Evolutionary conservation across 179 eudicot species (phyloP), one percentile per base, ranked within the genome.

Genomic region (Beta macrorhiza): DNA sequence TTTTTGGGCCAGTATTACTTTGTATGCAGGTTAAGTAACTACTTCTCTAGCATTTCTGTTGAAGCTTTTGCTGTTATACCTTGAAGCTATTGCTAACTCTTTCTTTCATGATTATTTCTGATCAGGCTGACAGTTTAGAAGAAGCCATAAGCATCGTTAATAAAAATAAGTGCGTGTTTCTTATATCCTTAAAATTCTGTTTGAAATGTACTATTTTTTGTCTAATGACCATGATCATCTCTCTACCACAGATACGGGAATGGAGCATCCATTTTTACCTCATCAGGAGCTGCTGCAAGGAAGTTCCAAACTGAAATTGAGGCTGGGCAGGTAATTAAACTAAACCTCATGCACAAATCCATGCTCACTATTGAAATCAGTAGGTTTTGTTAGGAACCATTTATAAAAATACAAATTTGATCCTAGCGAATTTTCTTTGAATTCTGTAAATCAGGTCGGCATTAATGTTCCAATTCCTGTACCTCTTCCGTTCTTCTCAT

Each of bases 401-500:
- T 55, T 9, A 37, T 37, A 37, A 37, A 1, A 49, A 49, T 49
- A 5, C 53, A 49, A 51, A 14, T 13, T n/a, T 77, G 7, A 75
- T 32, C 4, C n/a, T 77, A n/a, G 6, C 42, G 29, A 19, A 0
- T 13, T 59, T 17, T 37, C 9, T 69, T 29, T 68, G 78, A 68
- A 17, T 78, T 67, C 52, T 67, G 72, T 47, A 55, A 71, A 44
- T 79, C 88, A 97, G 98, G 93, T 97, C 64, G 99, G 99, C 82
- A 92, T 97, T 75, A 97, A 97, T 74, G 99, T 97, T 75, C 97
- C 99, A 7, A 95, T 97, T 81, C 98, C 99, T 7, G 97, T 93
- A 76, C 99, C 99, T 70, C 86, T 97, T n/a, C 97, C 99, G 7
- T 94, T 97, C 84, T 97, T 97, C 86, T 94, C 97, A 7, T 97